These are phyloP conservation scores for Yamadazyma tumulicola DNA, from an alignment of 805 yeast species.

Conservation along the genomic window DNA sequence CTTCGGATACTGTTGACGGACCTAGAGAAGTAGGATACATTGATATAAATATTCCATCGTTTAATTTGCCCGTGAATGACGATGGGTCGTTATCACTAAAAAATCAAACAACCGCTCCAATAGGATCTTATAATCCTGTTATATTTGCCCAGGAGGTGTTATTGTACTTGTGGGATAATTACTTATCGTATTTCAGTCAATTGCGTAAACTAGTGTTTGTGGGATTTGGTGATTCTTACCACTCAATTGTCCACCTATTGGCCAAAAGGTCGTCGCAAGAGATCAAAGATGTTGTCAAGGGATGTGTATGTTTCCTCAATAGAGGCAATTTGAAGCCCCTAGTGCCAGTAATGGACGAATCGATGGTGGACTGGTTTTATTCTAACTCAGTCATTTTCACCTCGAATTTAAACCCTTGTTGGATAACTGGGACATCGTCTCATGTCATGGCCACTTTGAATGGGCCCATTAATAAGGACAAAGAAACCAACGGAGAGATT, in stretches of 20 bases:
- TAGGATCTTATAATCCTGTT: conserved; percentile 52
- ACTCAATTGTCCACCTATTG: conserved; percentile 79
- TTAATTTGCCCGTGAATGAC: conserved; percentile 28
- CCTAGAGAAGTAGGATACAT: conserved; percentile 60
- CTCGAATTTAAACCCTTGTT: conserved; percentile 68
- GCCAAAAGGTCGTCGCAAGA: conserved; percentile 69
- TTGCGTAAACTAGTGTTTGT: conserved; percentile 71
- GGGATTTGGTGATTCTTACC: conserved; percentile 87
- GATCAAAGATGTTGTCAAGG: conserved; percentile 58
- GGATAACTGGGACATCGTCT: conserved; percentile 50
- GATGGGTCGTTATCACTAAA: conserved; percentile 24
- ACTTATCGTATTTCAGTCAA: conserved; percentile 64
- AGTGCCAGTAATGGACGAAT: conserved; percentile 85
- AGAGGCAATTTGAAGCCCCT: conserved; percentile 69
- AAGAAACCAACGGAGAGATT: conserved; percentile 21
- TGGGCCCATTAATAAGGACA: conserved; percentile 14
- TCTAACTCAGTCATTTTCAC: conserved; percentile 82
- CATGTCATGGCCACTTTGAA: conserved; percentile 21
- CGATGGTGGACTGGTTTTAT: conserved; percentile 87
- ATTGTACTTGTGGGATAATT: conserved; percentile 86
- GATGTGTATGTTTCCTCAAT: conserved; percentile 68
- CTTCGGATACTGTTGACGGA: conserved; percentile 12
- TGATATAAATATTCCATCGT: conserved; percentile 77
- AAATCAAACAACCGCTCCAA: conserved; percentile 10
- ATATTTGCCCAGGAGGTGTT: conserved; percentile 74